A percentile compares a stretch with the other conserved stretches of the same genome.
Evolutionary conservation across 176 grass and related monocot species (phyloP).

Genomic region (Avena sativa): DNA sequence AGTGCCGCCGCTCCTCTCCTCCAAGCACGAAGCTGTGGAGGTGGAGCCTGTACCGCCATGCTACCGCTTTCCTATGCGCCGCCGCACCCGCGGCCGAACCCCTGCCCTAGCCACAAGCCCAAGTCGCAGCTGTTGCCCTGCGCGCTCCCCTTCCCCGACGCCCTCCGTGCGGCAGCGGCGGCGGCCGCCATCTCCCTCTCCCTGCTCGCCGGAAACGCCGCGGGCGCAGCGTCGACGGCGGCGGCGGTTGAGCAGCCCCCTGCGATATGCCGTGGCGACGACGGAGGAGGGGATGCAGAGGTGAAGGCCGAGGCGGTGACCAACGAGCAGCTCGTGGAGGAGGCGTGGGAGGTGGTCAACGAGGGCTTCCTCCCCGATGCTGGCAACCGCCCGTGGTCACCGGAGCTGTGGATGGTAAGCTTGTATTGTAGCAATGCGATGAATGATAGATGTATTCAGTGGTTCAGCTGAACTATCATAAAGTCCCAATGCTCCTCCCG

Average conservation of each 20-base stretch:
- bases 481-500: not conserved
- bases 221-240: not conserved
- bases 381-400: conserved; percentile 71
- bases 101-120: not conserved
- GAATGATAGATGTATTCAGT: not conserved
- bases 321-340: conserved; percentile 83
- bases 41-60: conserved; percentile 30
- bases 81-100: conserved; percentile 7
- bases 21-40: not conserved
- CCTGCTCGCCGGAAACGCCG: conserved; percentile 40
- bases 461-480: not conserved
- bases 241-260: not conserved
- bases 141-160: conserved; percentile 49
- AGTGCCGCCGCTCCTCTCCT: not conserved
- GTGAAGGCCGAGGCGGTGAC: conserved; percentile 55
- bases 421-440: not conserved
- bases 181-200: conserved; percentile 68
- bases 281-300: conserved; percentile 28
- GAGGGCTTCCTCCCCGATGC: conserved; percentile 79
- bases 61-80: conserved; percentile 43
- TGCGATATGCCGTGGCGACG: conserved; percentile 42
- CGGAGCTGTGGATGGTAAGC: conserved; percentile 78
- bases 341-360: conserved; percentile 96
- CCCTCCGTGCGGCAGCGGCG: conserved; percentile 58
- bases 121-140: not conserved